Evolutionary conservation across 768 basidiomycete species (phyloP), one percentile per base, ranked within the genome.

Genomic region (Hygrocybe coccinea): DNA sequence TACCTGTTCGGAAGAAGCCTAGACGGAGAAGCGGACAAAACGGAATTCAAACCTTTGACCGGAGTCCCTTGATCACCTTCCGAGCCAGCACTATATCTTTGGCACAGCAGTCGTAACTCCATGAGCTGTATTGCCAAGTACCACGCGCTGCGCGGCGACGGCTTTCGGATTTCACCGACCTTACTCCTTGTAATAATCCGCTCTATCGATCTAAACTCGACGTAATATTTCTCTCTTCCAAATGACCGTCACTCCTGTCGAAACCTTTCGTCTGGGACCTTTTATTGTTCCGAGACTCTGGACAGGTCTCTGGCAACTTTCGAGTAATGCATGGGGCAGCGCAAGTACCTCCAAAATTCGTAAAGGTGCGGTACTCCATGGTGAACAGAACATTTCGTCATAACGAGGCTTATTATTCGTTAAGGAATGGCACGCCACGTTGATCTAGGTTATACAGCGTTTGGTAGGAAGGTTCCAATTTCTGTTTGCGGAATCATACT

Each of bases 241-340:
- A 33, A 12, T 11, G 17, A n/a, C 52, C 15, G 19, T 33, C 14
- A 52, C 38, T 5, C 49, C 50, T 3, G 34, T 63, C 43, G 81
- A 85, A 67, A 78, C 76, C 0, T 81, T 82, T 59, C 67, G 65
- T 19, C 75, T 87, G 21, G 87, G 86, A 14, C 79, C 80, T 4
- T 78, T 82, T 61, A 62, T 64, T 21, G 77, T 76, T 17, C 84
- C 89, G 35, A 81, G 89, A 53, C 65, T 91, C 52, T 89, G 86
- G 85, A 80, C 78, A 6, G 89, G 89, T 9, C 78, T 92, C 2
- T 92, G 90, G 90, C 91, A 92, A 59, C 79, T 92, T 36, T 90
- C 90, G 10, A 87, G 87, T 64, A 87, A 85, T 50, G 89, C 89
- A 2, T 92, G 90, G 90, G 90, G 91, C 17, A 86, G 80, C 46